Base-by-base conservation (phyloP, 768 basidiomycete species). In the Tulasnella calospora region DNA sequence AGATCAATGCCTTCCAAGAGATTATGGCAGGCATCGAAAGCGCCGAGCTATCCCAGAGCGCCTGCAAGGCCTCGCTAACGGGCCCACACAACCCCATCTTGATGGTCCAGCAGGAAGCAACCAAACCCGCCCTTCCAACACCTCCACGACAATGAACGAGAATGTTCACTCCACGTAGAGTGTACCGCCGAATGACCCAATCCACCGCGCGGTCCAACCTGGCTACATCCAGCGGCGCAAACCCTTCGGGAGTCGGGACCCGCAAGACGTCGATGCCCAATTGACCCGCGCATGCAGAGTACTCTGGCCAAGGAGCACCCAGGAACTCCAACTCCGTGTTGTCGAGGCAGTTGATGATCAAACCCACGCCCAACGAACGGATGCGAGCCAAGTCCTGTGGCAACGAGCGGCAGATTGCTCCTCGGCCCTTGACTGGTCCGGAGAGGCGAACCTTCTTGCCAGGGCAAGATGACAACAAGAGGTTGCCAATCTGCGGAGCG, bases 81-180 rank as follows among this genome's bases (percentile, higher is more conserved):
- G 15, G 82, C 36, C 90, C 93, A 82, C 89, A 96, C n/a, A 98
- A 87, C 5, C 96, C 96, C 80, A 98, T 90, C 83, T 94, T 94
- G 79, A 97, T 87, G 83, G 94, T 88, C 96, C 96, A 98, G 82
- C 93, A 95, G 81, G 92, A 94, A 1, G 95, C 96, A 69, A 98
- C 87, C 35, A 98, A 87, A 0, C 96, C 97, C 0, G 96, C 97
- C 23, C 96, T 89, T 3, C 96, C 96, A 9, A 99, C 92, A 4
- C 97, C 97, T 21, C 96, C 96, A 23, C 96, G 90, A 83, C 97
- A 99, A 81, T 98, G 97, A 17, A 92, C 92, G 15, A 97, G 88
- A 12, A 96, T 88, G 12, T 89, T 87, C 0, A 89, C 82, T 2
- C 96, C 94, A 7, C 85, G 86, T 4, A 96, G 86, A 0, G 95